Conservation (phyloP, 805 yeast species). For the Saccharomycopsis fodiens region DNA sequence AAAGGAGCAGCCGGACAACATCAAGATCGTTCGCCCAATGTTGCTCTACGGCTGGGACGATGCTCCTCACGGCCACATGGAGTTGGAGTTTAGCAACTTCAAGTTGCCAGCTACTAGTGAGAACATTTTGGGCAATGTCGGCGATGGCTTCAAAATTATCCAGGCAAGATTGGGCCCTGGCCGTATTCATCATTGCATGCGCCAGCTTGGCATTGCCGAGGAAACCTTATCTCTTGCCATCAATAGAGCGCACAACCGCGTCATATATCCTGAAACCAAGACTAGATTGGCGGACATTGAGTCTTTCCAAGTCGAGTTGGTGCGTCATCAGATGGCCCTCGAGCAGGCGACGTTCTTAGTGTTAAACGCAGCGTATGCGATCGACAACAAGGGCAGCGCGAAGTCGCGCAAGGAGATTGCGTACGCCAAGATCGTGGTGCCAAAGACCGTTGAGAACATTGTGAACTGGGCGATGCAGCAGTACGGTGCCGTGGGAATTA, state of each 20-base stretch:
- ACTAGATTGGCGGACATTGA: slow-evolving; percentile 43
- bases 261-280: slow-evolving; percentile 37
- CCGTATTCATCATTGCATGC: slow-evolving; percentile 65
- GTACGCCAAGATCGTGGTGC: slow-evolving; percentile 56
- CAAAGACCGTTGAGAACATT: slow-evolving; percentile 43
- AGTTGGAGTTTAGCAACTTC: slow-evolving; percentile 42
- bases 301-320: slow-evolving; percentile 39
- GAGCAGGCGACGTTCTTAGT: slow-evolving; percentile 48
- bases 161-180: slow-evolving; percentile 65
- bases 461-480: slow-evolving; percentile 58
- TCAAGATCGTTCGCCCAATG: slow-evolving; percentile 42
- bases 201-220: slow-evolving; percentile 54
- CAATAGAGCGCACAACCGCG: slow-evolving; percentile 44
- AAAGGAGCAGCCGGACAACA: slow-evolving; percentile 36
- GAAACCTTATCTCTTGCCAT: slow-evolving; percentile 41
- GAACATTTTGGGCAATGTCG: slow-evolving; percentile 35
- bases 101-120: slow-evolving; percentile 35
- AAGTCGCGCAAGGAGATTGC: slow-evolving; percentile 50
- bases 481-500: slow-evolving; percentile 59
- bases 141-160: slow-evolving; percentile 55
- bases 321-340: slow-evolving; percentile 46
- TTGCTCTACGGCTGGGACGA: slow-evolving; percentile 54
- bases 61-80: slow-evolving; percentile 69
- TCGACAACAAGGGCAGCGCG: slow-evolving; percentile 47
- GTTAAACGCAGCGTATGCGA: slow-evolving; percentile 52